These are phyloP conservation scores for Fusarium mexicanum DNA, from an alignment of 2,329 filamentous ascomycete species.

Conservation along the genomic window DNA sequence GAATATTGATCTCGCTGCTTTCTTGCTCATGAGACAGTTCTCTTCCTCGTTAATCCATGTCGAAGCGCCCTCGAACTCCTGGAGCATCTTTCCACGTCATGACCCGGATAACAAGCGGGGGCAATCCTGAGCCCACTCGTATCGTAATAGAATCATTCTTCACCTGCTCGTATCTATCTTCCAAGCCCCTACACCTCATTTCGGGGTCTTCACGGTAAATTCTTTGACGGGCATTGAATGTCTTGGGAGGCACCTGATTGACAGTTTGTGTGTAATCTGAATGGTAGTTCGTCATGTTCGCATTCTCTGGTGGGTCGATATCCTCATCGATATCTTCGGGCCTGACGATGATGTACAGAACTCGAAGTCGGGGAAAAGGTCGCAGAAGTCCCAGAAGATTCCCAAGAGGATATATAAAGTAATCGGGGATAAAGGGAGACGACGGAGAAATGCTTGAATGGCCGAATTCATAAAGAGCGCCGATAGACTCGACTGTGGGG, in stretches of 20 bases:
- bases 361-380: not conserved
- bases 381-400: accelerated
- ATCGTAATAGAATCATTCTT: accelerated
- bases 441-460: accelerated
- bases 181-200: not conserved
- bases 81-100: not conserved
- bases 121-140: not conserved
- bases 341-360: not conserved
- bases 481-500: not conserved
- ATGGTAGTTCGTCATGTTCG: not conserved
- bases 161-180: accelerated
- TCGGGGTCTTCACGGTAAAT: not conserved
- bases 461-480: not conserved
- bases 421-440: accelerated
- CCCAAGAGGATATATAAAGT: accelerated
- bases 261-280: not conserved
- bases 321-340: not conserved
- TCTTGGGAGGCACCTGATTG: not conserved
- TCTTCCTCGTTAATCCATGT: not conserved
- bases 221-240: not conserved
- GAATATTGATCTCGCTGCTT: not conserved
- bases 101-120: not conserved
- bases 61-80: not conserved
- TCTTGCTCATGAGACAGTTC: not conserved
- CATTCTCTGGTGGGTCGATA: not conserved